Percentiles rank a stretch among this genome's conserved stretches.
Conservation (phyloP, 345 rosid genomes). For the Euphorbia pulcherrima region DNA sequence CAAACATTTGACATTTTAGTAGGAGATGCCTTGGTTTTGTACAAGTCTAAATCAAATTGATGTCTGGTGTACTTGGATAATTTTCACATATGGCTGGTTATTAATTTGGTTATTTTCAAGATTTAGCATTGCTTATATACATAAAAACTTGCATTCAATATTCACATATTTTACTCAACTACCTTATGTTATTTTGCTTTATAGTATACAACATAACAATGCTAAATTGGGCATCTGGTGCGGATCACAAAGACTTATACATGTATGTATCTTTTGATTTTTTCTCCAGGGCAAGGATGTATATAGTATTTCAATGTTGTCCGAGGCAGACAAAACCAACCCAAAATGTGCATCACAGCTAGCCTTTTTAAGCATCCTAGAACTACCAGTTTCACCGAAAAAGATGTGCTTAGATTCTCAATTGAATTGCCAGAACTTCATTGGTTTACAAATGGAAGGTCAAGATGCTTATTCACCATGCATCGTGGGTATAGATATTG, state of each 20-base stretch:
- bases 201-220: too few relatives aligned
- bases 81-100: not conserved
- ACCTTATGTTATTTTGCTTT: not conserved
- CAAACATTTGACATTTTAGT: not conserved
- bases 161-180: not conserved
- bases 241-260: not conserved
- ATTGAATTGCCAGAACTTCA: conserved; percentile 50
- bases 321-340: conserved; percentile 47
- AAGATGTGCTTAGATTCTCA: conserved; percentile 44
- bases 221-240: not conserved
- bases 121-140: too few relatives aligned
- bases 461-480: conserved; percentile 59
- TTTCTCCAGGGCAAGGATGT: conserved; percentile 52
- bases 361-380: conserved; percentile 59
- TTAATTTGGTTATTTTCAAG: not conserved
- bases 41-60: not conserved
- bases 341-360: conserved; percentile 41
- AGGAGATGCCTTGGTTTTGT: not conserved
- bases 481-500: conserved; percentile 58
- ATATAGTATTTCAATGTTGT: conserved; percentile 58
- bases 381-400: conserved; percentile 51
- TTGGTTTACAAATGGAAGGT: conserved; percentile 52
- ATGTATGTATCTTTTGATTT: not conserved
- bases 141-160: not conserved
- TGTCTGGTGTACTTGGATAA: not conserved